Conservation (phyloP, 139 green algal genomes). For the Limnomonas spitsbergensis region DNA sequence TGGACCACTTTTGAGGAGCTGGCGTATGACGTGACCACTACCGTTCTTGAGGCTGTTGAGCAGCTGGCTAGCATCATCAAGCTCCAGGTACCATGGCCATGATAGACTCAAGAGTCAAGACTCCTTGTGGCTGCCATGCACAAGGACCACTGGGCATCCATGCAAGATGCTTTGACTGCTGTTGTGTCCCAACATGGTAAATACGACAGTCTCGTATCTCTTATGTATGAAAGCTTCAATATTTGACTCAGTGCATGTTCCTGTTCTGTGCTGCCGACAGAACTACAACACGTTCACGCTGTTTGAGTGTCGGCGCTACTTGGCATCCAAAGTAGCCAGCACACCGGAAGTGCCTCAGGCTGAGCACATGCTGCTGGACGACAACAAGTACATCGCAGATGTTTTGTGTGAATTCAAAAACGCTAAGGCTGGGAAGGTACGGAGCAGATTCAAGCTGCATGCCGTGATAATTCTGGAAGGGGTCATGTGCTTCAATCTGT, state of each 20-base stretch:
- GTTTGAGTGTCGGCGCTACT: slow-evolving; percentile 65
- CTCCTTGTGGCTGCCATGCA: too few species aligned
- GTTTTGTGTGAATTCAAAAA: slow-evolving; percentile 76
- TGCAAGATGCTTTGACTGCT: too few species aligned
- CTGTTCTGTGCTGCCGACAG: slow-evolving; percentile 39
- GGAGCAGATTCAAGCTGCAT: too few species aligned
- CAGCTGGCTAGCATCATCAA: slow-evolving; percentile 82
- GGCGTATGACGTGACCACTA: slow-evolving; percentile 68
- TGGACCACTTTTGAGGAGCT: slow-evolving; percentile 97
- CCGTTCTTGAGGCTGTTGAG: slow-evolving; percentile 79
- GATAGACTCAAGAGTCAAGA: too few species aligned
- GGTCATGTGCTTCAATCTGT: too few species aligned
- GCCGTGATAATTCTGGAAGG: too few species aligned
- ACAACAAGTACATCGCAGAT: slow-evolving; percentile 87
- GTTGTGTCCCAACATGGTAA: too few species aligned
- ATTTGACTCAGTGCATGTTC: too few species aligned
- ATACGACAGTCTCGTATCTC: too few species aligned
- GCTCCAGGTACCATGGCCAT: slow-evolving; percentile 52
- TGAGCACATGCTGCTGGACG: slow-evolving; percentile 87
- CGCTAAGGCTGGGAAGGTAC: slow-evolving; percentile 50
- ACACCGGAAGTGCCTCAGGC: slow-evolving; percentile 42
- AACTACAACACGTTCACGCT: slow-evolving; percentile 94
- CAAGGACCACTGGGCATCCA: too few species aligned
- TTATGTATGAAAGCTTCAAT: too few species aligned
- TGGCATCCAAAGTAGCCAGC: slow-evolving; percentile 22